Percentiles rank a stretch among this genome's conserved stretches.
Conservation (phyloP, 2,329 filamentous ascomycete species). For the Amauroascus niger region DNA sequence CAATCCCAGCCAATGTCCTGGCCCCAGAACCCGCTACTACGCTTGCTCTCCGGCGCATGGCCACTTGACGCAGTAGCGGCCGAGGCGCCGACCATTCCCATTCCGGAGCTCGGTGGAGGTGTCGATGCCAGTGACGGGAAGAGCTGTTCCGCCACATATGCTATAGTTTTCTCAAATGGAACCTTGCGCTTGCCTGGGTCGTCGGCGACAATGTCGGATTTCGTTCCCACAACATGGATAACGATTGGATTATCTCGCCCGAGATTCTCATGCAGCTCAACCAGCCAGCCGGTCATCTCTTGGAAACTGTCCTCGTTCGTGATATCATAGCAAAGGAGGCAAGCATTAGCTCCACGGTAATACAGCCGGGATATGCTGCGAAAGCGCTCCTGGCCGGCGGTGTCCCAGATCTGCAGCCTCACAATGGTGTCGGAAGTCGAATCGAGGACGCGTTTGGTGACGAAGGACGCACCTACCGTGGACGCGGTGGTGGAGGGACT, state of each 20-base stretch:
- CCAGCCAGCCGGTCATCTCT: conserved; percentile 88
- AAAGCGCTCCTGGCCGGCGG: conserved; percentile 90
- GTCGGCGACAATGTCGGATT: conserved; percentile 78
- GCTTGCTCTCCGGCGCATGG: conserved; percentile 33
- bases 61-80: conserved; percentile 21
- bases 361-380: conserved; percentile 89
- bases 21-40: conserved; percentile 56
- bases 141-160: conserved; percentile 86
- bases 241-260: conserved; percentile 59
- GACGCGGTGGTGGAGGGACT: conserved; percentile 41
- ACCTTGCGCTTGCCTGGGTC: conserved; percentile 73
- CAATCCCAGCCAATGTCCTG: conserved; percentile 94
- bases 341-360: conserved; percentile 90
- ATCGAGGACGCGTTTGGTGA: conserved; percentile 72
- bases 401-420: conserved; percentile 94
- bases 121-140: conserved; percentile 60
- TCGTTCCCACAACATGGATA: conserved; percentile 90
- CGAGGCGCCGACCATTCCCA: conserved; percentile 26
- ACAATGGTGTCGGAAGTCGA: conserved; percentile 76
- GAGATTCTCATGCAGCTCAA: conserved; percentile 71
- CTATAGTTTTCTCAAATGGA: conserved; percentile 89
- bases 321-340: conserved; percentile 89
- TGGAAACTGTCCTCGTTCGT: conserved; percentile 75
- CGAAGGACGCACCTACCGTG: conserved; percentile 71
- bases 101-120: conserved; percentile 54